These are phyloP conservation scores for Hamigera avellanea DNA, from an alignment of 495 filamentous ascomycete species.

Conservation along the genomic window DNA sequence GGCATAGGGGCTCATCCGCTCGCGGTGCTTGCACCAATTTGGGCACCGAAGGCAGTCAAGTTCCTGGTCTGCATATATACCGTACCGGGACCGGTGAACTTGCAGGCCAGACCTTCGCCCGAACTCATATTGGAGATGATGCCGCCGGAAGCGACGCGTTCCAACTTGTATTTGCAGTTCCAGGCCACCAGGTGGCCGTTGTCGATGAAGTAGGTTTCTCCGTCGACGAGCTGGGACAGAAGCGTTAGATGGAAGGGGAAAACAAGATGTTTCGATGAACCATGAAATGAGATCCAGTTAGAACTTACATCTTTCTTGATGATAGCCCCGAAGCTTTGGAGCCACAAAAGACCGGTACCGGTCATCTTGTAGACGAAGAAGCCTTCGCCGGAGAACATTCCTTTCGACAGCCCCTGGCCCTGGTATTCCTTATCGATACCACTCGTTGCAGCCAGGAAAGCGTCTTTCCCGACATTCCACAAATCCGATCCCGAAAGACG, in stretches of 20 bases:
- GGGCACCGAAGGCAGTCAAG: constrained; percentile 43
- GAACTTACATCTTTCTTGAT: constrained; percentile 81
- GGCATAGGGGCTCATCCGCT: too few relatives aligned
- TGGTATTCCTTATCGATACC: constrained; percentile 75
- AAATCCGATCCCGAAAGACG: constrained; percentile 51
- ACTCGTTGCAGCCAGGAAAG: constrained; percentile 66
- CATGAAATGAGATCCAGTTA: too few relatives aligned
- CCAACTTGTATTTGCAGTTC: constrained; percentile 85
- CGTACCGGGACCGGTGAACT: constrained; percentile 83
- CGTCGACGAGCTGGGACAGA: constrained; percentile 52
- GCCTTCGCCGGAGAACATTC: constrained; percentile 87
- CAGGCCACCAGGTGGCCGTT: constrained; percentile 95
- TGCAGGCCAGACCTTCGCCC: constrained; percentile 84
- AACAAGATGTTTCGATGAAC: constrained; percentile 1
- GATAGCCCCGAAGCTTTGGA: constrained; percentile 89
- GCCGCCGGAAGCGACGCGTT: constrained; percentile 80
- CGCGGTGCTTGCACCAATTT: constrained; percentile 23
- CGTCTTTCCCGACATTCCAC: constrained; percentile 77
- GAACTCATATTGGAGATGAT: constrained; percentile 69
- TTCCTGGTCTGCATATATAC: constrained; percentile 94
- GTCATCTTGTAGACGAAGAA: constrained; percentile 82
- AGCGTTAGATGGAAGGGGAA: too few relatives aligned
- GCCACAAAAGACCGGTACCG: constrained; percentile 70
- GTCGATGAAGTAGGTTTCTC: constrained; percentile 83
- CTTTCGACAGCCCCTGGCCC: constrained; percentile 78